phyloP scores from a whole-genome alignment of 805 yeast species.

The Peterozyma xylosa region DNA sequence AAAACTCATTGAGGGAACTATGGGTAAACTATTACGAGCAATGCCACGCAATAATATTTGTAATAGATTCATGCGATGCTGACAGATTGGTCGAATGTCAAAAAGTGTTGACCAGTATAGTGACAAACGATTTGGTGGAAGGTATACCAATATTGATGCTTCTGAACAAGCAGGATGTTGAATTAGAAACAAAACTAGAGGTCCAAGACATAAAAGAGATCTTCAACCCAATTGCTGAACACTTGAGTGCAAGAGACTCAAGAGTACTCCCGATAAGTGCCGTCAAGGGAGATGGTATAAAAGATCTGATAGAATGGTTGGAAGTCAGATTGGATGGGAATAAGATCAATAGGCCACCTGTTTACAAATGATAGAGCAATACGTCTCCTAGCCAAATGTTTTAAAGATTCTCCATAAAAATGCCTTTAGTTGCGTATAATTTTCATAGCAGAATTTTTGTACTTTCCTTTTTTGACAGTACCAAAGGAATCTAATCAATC shows the following conservation, averaged over 20 bases:
- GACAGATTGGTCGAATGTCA: constrained; percentile 79
- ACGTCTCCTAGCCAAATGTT: too few relatives aligned
- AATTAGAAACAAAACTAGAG: constrained; percentile 42
- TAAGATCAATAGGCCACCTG: constrained; percentile 55
- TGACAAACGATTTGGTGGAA: constrained; percentile 53
- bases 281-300: constrained; percentile 72
- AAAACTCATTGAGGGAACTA: constrained; percentile 69
- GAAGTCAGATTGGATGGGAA: constrained; percentile 63
- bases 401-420: too few relatives aligned
- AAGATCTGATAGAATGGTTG: constrained; percentile 87
- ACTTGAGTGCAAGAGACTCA: constrained; percentile 83
- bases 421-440: too few relatives aligned
- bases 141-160: constrained; percentile 90
- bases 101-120: constrained; percentile 49
- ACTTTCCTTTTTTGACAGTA: too few relatives aligned
- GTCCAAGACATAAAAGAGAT: constrained; percentile 77
- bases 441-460: too few relatives aligned
- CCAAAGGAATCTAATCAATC: too few relatives aligned
- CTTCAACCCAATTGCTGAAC: constrained; percentile 74
- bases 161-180: constrained; percentile 88
- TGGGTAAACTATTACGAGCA: constrained; percentile 84
- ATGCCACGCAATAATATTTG: constrained; percentile 88
- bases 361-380: constrained; percentile 22
- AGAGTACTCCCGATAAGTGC: constrained; percentile 89
- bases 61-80: constrained; percentile 86